These are phyloP conservation scores for Penicillium sp. DNA, from an alignment of 2,329 filamentous ascomycete genomes.

Conservation along the genomic window DNA sequence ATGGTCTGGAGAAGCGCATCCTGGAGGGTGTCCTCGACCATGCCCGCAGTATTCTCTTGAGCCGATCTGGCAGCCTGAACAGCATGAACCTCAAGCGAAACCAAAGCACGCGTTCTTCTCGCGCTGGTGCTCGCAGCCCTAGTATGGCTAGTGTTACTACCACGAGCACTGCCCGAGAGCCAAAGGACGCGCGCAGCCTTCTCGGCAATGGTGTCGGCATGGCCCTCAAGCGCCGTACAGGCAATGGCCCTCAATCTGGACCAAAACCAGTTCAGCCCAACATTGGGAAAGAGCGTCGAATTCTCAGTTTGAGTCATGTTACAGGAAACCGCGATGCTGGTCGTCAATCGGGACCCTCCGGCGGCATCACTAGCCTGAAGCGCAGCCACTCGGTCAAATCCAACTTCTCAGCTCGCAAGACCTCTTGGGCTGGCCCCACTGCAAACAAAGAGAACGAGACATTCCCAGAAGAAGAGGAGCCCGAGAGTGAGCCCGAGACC, in stretches of 20 bases:
- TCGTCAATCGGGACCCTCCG: conserved; percentile 35
- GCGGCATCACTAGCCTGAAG: conserved; percentile 61
- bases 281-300: conserved; percentile 66
- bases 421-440: conserved; percentile 63
- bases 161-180: conserved; percentile 33
- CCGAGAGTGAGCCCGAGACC: conserved; percentile 46
- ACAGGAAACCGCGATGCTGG: conserved; percentile 62
- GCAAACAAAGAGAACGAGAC: conserved; percentile 63
- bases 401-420: conserved; percentile 61
- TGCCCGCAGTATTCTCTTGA: conserved; percentile 77
- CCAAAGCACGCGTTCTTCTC: conserved; percentile 40
- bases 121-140: conserved; percentile 30
- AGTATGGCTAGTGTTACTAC: conserved; percentile 36
- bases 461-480: conserved; percentile 64
- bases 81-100: conserved; percentile 55
- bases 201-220: conserved; percentile 47
- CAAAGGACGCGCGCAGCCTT: conserved; percentile 37
- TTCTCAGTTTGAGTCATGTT: conserved; percentile 88
- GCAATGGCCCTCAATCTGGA: conserved; percentile 41
- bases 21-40: conserved; percentile 95
- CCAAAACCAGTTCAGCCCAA: conserved; percentile 47
- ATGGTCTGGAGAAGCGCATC: conserved; percentile 86
- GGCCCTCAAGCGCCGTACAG: conserved; percentile 53
- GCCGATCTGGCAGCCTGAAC: conserved; percentile 60
- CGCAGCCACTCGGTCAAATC: conserved; percentile 76